Evolutionary conservation across 2,329 filamentous ascomycete genomes (phyloP).

Genomic region (Aspergillus phoenicis): DNA sequence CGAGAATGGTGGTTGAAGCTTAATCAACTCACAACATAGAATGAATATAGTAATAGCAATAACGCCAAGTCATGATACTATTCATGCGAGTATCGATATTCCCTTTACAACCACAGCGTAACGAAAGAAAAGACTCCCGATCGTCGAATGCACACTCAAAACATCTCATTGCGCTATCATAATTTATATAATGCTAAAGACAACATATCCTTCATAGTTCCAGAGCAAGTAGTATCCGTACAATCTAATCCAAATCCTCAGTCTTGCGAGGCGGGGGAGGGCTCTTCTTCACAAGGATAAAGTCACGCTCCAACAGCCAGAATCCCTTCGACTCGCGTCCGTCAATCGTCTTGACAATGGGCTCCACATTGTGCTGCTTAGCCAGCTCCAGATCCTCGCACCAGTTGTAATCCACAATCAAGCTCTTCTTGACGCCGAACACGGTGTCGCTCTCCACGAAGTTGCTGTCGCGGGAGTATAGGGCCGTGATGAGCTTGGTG

Average conservation of each 20-base stretch:
- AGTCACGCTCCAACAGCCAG: conserved; percentile 8
- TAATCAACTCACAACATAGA: too few relatives aligned
- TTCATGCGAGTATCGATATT: too few relatives aligned
- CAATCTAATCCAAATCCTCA: conserved; percentile 1
- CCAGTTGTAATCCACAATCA: conserved; percentile 31
- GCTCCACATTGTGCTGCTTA: conserved; percentile 23
- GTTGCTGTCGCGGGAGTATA: conserved; percentile 32
- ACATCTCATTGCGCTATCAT: not conserved
- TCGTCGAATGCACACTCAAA: too few relatives aligned
- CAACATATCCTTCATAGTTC: not conserved
- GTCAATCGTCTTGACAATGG: not conserved
- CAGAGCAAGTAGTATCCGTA: not conserved
- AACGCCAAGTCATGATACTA: too few relatives aligned
- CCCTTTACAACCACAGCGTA: too few relatives aligned
- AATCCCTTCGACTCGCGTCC: conserved; percentile 5
- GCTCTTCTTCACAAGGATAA: conserved; percentile 8
- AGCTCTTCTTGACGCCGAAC: conserved; percentile 35
- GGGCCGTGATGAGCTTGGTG: conserved; percentile 19
- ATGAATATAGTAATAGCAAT: too few relatives aligned
- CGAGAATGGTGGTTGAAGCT: too few relatives aligned
- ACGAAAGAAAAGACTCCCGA: not conserved
- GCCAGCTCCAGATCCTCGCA: conserved; percentile 27
- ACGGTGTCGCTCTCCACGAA: conserved; percentile 34
- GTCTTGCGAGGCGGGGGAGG: conserved; percentile 5
- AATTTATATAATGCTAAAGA: not conserved